Conservation (phyloP, 306 rosid species). For the Clitoria ternatea region DNA sequence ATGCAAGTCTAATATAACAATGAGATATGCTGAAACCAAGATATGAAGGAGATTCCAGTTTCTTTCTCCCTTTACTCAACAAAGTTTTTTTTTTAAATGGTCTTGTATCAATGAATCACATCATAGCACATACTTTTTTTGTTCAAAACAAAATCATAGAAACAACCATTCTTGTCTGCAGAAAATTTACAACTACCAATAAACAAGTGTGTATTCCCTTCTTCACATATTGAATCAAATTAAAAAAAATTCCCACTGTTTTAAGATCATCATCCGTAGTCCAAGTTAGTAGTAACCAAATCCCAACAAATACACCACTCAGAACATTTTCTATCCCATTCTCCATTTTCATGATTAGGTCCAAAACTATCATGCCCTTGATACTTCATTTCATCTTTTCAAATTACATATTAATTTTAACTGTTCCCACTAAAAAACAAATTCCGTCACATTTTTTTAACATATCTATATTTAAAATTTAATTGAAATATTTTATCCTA, state of each 20-base stretch:
- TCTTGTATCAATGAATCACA: background rate
- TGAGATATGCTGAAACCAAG: background rate
- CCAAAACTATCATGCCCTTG: background rate
- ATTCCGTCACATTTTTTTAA: no score
- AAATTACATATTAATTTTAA: no score
- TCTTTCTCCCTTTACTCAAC: slow-evolving; percentile 3
- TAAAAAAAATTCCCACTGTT: background rate
- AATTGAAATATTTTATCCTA: no score
- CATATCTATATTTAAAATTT: no score
- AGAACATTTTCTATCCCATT: background rate
- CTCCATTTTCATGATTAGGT: background rate
- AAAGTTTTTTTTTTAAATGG: background rate
- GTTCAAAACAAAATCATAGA: background rate
- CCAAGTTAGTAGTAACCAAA: background rate
- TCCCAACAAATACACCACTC: background rate
- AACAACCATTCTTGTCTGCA: background rate
- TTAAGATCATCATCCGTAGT: background rate
- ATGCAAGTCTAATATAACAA: background rate
- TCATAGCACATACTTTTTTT: background rate
- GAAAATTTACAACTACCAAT: slow-evolving; percentile 4
- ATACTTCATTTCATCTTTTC: background rate
- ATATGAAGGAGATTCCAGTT: background rate
- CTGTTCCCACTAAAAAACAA: no score
- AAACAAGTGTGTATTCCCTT: background rate
- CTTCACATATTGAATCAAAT: background rate